These are phyloP conservation scores for Alternaria arborescens DNA, from an alignment of 2,329 filamentous ascomycete genomes.

Conservation along the genomic window DNA sequence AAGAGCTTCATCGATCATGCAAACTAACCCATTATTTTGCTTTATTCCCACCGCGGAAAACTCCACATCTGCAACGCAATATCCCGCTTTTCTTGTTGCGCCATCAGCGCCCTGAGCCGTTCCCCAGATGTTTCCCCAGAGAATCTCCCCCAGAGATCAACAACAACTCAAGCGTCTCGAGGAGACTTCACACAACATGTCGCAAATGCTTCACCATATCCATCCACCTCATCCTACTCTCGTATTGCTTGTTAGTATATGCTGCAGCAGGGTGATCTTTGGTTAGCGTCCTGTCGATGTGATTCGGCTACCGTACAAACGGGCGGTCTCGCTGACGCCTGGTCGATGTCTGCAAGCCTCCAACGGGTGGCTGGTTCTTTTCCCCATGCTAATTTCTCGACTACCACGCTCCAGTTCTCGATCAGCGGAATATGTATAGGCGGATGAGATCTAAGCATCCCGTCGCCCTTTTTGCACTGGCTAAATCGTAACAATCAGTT, in stretches of 20 bases:
- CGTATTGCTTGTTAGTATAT: slow-evolving; percentile 6
- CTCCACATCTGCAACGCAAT: slow-evolving; percentile 6
- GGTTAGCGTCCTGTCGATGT: slow-evolving; percentile 9
- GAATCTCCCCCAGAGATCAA: neutral
- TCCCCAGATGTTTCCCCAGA: slow-evolving; percentile 11
- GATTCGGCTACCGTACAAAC: slow-evolving; percentile 3
- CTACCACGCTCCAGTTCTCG: slow-evolving; percentile 4
- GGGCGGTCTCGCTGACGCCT: slow-evolving; percentile 14
- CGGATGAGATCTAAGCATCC: slow-evolving; percentile 1
- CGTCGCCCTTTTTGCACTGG: neutral
- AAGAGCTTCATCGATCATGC: neutral
- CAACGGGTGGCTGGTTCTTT: slow-evolving; percentile 11
- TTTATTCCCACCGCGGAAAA: neutral
- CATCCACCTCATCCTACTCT: slow-evolving; percentile 1
- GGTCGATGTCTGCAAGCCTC: slow-evolving; percentile 8
- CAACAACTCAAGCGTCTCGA: slow-evolving; percentile 8
- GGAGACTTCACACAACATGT: neutral
- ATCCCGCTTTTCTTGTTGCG: slow-evolving; percentile 10
- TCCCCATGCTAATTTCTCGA: slow-evolving; percentile 11
- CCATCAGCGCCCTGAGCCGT: slow-evolving; percentile 14
- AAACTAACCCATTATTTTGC: neutral
- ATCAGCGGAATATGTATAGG: neutral
- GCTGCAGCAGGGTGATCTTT: slow-evolving; percentile 3
- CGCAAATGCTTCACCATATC: neutral
- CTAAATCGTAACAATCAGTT: slow-evolving; percentile 14